A percentile compares a stretch with the other conserved stretches of the same genome.
These are phyloP conservation scores for Globisporangium echinulatum DNA, from an alignment of 352 stramenopile genomes.

Conservation along the genomic window DNA sequence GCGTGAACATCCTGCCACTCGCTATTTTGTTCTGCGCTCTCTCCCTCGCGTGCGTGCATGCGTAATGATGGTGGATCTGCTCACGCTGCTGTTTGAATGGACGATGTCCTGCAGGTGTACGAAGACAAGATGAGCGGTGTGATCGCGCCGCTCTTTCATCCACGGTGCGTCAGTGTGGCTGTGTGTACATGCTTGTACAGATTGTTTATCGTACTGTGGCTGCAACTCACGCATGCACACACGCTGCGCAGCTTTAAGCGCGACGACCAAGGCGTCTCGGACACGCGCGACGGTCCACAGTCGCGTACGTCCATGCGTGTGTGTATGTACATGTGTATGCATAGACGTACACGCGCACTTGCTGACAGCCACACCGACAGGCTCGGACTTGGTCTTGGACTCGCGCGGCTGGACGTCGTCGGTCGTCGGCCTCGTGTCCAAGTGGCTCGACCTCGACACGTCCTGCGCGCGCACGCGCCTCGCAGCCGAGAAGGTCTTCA, in stretches of 20 bases:
- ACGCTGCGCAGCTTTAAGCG: conserved; percentile 46
- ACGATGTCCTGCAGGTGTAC: conserved; percentile 32
- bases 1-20: background rate
- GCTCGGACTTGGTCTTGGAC: conserved; percentile 80
- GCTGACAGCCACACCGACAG: conserved; percentile 10
- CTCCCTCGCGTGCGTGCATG: background rate
- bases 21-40: background rate
- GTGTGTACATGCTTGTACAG: too few relatives aligned
- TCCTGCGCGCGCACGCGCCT: conserved; percentile 29
- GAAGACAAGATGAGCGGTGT: conserved; percentile 80
- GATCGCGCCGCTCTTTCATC: conserved; percentile 77
- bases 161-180: conserved; percentile 27
- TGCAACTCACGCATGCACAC: background rate
- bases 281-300: conserved; percentile 45
- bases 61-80: background rate
- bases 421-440: conserved; percentile 74
- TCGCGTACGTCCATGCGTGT: conserved; percentile 29
- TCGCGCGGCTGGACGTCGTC: conserved; percentile 78
- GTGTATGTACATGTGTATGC: background rate
- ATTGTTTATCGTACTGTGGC: too few relatives aligned
- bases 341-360: background rate
- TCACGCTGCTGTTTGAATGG: background rate
- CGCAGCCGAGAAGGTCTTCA: conserved; percentile 71
- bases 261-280: conserved; percentile 56
- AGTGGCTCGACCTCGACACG: conserved; percentile 74